Evolutionary conservation across 2,329 filamentous ascomycete species (phyloP), one percentile per base, ranked within the genome.

Genomic region (Simplicillium aogashimaense): DNA sequence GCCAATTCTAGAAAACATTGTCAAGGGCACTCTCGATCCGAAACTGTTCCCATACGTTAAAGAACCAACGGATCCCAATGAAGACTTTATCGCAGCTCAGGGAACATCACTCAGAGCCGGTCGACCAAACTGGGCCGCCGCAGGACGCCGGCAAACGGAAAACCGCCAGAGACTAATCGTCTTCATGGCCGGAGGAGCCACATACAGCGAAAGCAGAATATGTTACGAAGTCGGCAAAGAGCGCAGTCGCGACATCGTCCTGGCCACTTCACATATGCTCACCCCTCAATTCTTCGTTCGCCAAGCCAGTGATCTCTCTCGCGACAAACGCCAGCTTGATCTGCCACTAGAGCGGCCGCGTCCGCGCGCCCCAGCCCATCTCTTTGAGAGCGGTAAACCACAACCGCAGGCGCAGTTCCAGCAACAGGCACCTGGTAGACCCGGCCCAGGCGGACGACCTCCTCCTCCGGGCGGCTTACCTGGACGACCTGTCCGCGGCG

Each of bases 151-250:
- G 68, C 43, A 77, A 71, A 44, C 60, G 2, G 90, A 97, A 57
- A 94, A 89, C 48, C 78, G 83, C 39, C 92, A 98, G 58, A 80
- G 92, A 39, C 74, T 97, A 40, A 85, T 98, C 43, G 81, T 97
- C 13, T 97, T 95, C 58, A 83, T 97, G 74, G 92, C 90, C 2
- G 92, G 92, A 36, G 92, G 92, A 35, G 92, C 92, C 15, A 97
- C 92, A 0, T 95, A 90, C 58, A 88, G 86, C 5, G 92, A 98
- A 63, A 76, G 86, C 28, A 79, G 92, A 20, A 75, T 81, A 11
- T 98, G 92, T 64, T 97, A 97, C 57, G 87, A 95, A 53, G 67
- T 90, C 18, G 83, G 86, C 3, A 74, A 80, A 39, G 67, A 78
- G 37, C 78, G 78, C 36, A 78, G 77, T 39, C 78, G 83, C 47